These are phyloP conservation scores for Pelargonium myrrhifolium DNA, from an alignment of 441 rosid genomes.

Conservation along the genomic window DNA sequence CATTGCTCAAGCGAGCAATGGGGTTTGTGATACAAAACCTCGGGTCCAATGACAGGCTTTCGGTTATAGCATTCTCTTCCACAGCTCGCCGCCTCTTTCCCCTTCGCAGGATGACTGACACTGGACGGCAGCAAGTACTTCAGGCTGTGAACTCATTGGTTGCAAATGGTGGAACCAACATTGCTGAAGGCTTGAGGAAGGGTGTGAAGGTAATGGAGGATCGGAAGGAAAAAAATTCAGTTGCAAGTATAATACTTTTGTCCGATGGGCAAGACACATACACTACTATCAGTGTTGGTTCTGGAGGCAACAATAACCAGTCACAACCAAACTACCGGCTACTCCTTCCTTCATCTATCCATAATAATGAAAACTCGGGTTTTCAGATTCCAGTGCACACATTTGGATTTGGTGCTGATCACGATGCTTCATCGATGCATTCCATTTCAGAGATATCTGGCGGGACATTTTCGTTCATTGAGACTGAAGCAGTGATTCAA, in stretches of 20 bases:
- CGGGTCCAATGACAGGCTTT: constrained; percentile 80
- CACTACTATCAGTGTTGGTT: constrained; percentile 36
- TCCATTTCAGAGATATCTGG: constrained; percentile 82
- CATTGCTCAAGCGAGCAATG: constrained; percentile 91
- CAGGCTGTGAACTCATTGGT: constrained; percentile 85
- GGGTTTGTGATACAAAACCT: constrained; percentile 98
- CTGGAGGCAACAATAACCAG: too few species aligned
- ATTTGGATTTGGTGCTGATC: constrained; percentile 94
- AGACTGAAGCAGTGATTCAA: constrained; percentile 79
- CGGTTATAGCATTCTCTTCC: constrained; percentile 94
- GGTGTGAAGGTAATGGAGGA: constrained; percentile 88
- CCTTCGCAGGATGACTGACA: constrained; percentile 66
- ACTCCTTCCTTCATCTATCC: constrained; percentile 65
- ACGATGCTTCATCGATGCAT: constrained; percentile 91
- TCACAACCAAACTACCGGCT: constrained; percentile 51
- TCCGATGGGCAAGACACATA: constrained; percentile 95
- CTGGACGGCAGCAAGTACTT: constrained; percentile 74
- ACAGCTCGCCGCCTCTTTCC: constrained; percentile 91
- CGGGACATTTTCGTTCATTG: constrained; percentile 94
- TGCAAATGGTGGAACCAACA: constrained; percentile 94
- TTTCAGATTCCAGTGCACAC: constrained; percentile 86
- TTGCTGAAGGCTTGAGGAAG: constrained; percentile 90
- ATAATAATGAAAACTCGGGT: constrained; percentile 40
- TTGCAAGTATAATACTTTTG: constrained; percentile 76
- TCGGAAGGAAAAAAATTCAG: constrained; percentile 68